Evolutionary conservation across 345 rosid species (phyloP).

Genomic region (Rhodamnia rubescens): DNA sequence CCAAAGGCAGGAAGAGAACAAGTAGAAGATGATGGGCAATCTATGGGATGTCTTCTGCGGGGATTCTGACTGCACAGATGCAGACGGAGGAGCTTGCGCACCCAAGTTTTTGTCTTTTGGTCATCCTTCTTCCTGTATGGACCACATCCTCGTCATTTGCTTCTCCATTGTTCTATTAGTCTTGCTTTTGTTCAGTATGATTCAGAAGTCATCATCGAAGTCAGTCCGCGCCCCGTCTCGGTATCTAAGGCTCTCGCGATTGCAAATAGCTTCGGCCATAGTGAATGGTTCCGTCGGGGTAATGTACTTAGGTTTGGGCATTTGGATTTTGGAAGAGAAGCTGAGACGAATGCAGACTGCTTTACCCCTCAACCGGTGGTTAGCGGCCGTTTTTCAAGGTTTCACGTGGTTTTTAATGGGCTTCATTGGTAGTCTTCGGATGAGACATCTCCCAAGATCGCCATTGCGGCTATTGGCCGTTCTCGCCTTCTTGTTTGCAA

Average conservation of each 20-base stretch:
- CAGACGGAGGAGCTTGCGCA: constrained; percentile 4
- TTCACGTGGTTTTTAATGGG: constrained; percentile 52
- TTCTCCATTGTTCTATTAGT: constrained; percentile 37
- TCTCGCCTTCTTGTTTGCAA: constrained; percentile 39
- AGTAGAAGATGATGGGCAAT: constrained; percentile 19
- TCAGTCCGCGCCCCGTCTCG: constrained; percentile 3
- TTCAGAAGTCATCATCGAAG: constrained; percentile 31
- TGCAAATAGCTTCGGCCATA: constrained; percentile 37
- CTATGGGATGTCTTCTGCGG: constrained; percentile 54
- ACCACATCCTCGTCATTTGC: constrained; percentile 35
- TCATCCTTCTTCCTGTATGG: constrained; percentile 38
- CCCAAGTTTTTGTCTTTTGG: constrained; percentile 7
- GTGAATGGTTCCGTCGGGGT: constrained; percentile 57
- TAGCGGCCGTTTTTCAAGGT: constrained; percentile 43
- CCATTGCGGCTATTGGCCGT: constrained; percentile 36
- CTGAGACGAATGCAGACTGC: constrained; percentile 19
- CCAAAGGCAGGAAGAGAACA: background rate
- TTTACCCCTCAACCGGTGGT: constrained; percentile 42
- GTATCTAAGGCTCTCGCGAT: constrained; percentile 13
- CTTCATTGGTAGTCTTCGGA: constrained; percentile 32
- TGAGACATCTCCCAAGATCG: constrained; percentile 16
- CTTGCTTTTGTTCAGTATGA: constrained; percentile 29
- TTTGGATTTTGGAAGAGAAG: constrained; percentile 51
- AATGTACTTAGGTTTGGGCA: constrained; percentile 37
- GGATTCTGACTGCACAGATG: constrained; percentile 19